These are phyloP conservation scores for Echinosophora koreensis DNA, from an alignment of 306 rosid genomes.

Conservation along the genomic window DNA sequence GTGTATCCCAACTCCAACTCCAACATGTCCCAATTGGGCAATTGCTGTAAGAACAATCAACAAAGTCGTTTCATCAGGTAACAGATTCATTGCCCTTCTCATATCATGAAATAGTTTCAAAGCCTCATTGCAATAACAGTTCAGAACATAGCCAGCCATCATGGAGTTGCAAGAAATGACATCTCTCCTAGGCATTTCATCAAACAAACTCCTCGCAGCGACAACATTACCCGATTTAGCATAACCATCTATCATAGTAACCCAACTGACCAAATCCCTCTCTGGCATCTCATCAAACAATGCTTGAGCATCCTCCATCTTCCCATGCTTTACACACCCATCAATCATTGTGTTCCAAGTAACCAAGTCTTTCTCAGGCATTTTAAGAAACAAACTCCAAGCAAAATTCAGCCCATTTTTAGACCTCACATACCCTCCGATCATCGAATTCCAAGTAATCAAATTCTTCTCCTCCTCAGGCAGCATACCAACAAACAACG, in stretches of 20 bases:
- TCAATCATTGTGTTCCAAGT: constrained; percentile 85
- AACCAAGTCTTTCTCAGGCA: constrained; percentile 72
- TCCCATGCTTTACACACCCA: constrained; percentile 70
- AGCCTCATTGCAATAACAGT: constrained; percentile 68
- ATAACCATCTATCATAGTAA: constrained; percentile 74
- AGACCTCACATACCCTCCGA: constrained; percentile 63
- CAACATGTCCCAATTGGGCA: constrained; percentile 65
- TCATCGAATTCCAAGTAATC: constrained; percentile 83
- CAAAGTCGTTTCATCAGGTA: constrained; percentile 65
- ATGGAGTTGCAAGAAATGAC: constrained; percentile 70
- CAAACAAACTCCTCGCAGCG: constrained; percentile 69
- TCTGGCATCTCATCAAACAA: constrained; percentile 64
- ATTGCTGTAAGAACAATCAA: constrained; percentile 70
- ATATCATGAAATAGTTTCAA: constrained; percentile 69
- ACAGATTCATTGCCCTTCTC: constrained; percentile 43
- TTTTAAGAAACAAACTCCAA: constrained; percentile 68
- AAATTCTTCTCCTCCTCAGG: constrained; percentile 61
- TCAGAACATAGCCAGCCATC: constrained; percentile 79
- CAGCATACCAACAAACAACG: constrained; percentile 67
- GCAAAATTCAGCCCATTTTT: constrained; percentile 57
- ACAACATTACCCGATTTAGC: constrained; percentile 59
- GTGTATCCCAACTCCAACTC: constrained; percentile 61
- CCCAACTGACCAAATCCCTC: constrained; percentile 74
- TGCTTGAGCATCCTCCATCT: constrained; percentile 59
- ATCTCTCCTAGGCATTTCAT: constrained; percentile 67